phyloP scores from a whole-genome alignment of 2,329 filamentous ascomycete genomes.

The Paradendryphiella salina region DNA sequence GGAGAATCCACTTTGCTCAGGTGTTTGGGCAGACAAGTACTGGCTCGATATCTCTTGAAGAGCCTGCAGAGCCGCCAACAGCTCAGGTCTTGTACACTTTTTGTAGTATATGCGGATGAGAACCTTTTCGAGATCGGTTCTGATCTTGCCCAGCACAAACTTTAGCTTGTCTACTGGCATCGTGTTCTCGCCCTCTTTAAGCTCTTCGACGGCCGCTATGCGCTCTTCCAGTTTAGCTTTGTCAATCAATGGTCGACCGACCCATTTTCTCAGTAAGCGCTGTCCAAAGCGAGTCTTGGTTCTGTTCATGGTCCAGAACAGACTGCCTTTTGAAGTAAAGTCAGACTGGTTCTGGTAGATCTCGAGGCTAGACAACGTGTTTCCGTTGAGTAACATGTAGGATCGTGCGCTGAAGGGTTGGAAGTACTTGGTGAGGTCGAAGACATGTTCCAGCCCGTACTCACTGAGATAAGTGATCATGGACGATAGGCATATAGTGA shows the following conservation, averaged over 20 bases:
- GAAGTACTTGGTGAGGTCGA: conserved; percentile 95
- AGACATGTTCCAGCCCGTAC: conserved; percentile 92
- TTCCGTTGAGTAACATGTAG: conserved; percentile 95
- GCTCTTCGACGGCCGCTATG: conserved; percentile 81
- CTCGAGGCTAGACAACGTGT: conserved; percentile 89
- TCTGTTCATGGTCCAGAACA: conserved; percentile 95
- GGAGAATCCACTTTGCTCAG: conserved; percentile 70
- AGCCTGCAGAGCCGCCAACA: conserved; percentile 81
- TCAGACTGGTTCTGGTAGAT: conserved; percentile 96
- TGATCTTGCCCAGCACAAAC: conserved; percentile 69
- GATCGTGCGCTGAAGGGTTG: conserved; percentile 91
- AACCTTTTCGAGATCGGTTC: conserved; percentile 85
- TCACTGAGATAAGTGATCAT: conserved; percentile 94
- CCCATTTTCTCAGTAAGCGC: conserved; percentile 88
- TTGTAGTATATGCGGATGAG: conserved; percentile 96
- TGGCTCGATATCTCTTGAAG: conserved; percentile 79
- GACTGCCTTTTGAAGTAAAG: conserved; percentile 77
- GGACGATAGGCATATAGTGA: conserved; percentile 88
- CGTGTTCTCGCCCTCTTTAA: conserved; percentile 70
- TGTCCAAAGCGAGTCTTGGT: conserved; percentile 89
- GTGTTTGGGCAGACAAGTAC: conserved; percentile 68
- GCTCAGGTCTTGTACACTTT: conserved; percentile 87
- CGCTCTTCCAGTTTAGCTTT: conserved; percentile 74
- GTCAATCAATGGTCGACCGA: conserved; percentile 85
- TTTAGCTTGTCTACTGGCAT: conserved; percentile 73